Evolutionary conservation across 208 protist genomes (phyloP).

Genomic region (Wallacemonas sp.): DNA sequence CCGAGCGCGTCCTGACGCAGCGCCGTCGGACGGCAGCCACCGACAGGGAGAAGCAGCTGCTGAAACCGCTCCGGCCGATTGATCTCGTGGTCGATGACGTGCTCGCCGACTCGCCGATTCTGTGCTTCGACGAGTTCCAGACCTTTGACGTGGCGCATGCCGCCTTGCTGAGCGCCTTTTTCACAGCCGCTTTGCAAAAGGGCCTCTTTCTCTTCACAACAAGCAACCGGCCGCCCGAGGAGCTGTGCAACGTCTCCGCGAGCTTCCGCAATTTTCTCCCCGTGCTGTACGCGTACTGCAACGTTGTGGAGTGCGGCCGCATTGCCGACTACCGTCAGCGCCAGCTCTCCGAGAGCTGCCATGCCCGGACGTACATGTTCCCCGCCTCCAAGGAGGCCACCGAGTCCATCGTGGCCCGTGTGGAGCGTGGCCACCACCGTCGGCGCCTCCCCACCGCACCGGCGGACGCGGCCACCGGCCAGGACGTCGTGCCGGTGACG

Average conservation of each 20-base stretch:
- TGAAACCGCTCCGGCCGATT: conserved; percentile 49
- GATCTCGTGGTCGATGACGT: conserved; percentile 74
- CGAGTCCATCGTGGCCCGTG: conserved; percentile 45
- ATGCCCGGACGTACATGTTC: conserved; percentile 59
- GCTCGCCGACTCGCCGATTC: conserved; percentile 69
- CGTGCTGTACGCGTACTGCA: conserved; percentile 60
- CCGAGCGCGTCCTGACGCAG: conserved; percentile 34
- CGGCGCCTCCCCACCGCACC: neutral
- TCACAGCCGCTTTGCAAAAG: conserved; percentile 64
- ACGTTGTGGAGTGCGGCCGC: conserved; percentile 56
- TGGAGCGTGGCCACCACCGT: conserved; percentile 48
- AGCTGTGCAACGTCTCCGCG: conserved; percentile 63
- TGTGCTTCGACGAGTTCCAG: conserved; percentile 94
- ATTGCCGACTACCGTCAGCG: conserved; percentile 63
- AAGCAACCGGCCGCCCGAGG: conserved; percentile 84
- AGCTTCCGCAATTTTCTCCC: conserved; percentile 72
- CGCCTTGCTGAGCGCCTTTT: conserved; percentile 77
- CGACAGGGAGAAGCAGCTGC: conserved; percentile 12
- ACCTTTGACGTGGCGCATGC: conserved; percentile 90
- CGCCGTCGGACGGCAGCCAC: conserved; percentile 22
- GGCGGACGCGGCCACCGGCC: neutral
- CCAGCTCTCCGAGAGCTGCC: conserved; percentile 34
- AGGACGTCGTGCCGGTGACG: neutral
- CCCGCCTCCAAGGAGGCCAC: conserved; percentile 59
- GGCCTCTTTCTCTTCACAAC: conserved; percentile 86